A percentile compares a stretch with the other conserved stretches of the same genome.
Evolutionary conservation across 805 yeast genomes (phyloP).

Genomic region (Hemisphaericaspora nanyangensis): DNA sequence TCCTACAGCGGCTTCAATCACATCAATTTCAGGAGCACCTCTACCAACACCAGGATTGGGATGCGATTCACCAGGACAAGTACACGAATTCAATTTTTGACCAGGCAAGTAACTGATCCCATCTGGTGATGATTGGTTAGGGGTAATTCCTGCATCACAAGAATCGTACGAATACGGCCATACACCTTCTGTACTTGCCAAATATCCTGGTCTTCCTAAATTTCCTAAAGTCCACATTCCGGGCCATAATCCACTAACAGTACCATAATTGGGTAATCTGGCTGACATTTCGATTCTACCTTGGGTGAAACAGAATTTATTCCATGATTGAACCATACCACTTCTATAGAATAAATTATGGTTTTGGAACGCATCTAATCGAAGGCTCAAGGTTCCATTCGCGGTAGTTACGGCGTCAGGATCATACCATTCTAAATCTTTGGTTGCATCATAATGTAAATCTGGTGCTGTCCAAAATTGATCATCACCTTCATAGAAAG

Average conservation of each 20-base stretch:
- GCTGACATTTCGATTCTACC: conserved; percentile 30
- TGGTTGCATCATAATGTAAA: conserved; percentile 38
- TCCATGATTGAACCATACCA: conserved; percentile 40
- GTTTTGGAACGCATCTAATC: conserved; percentile 36
- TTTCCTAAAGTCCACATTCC: conserved; percentile 41
- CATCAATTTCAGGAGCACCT: conserved; percentile 72
- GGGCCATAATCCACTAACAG: conserved; percentile 37
- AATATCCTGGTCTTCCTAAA: conserved; percentile 35
- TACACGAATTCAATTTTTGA: conserved; percentile 30
- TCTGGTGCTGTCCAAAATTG: conserved; percentile 41
- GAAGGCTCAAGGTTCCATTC: conserved; percentile 30
- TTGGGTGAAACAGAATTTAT: conserved; percentile 33
- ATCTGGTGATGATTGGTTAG: conserved; percentile 38
- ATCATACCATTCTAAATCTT: conserved; percentile 42
- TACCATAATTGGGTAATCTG: conserved; percentile 31
- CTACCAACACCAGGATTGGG: conserved; percentile 35
- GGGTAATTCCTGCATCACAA: conserved; percentile 38
- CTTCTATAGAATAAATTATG: conserved; percentile 33
- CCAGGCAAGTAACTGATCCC: conserved; percentile 40
- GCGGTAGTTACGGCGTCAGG: conserved; percentile 40
- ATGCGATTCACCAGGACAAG: conserved; percentile 34
- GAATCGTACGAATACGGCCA: conserved; percentile 39
- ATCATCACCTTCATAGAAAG: conserved; percentile 43
- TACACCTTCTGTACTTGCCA: conserved; percentile 34
- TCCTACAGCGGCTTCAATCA: conserved; percentile 76